Evolutionary conservation across 164 flowering plant genomes (phyloP), one percentile per base, ranked within the genome.

Genomic region (Piper longum): DNA sequence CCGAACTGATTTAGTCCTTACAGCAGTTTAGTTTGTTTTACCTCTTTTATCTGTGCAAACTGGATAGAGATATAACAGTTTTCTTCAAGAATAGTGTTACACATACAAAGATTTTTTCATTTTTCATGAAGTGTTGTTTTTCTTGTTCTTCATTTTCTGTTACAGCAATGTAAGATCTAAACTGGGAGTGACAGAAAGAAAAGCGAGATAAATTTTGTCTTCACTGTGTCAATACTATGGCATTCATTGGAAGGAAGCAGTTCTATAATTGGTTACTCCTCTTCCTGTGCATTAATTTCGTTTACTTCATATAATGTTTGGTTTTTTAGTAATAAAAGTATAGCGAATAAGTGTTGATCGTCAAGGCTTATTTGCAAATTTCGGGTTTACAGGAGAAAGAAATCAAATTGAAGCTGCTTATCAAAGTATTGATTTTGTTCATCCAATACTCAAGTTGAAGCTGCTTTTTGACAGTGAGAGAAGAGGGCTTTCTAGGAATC

Each of bases 1-100:
- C 95, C 2, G 95, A 86, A 74, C 65, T 90, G 51, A n/a, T 57
- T 60, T 60, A 60, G 62, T 40, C 18, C 62, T 60, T 39, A 42
- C 42, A 60, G 17, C 19, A 19, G 16, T 42, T 40, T 26, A 26
- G 36, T 26, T 26, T 26, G 36, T 26, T 4, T 11, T 60, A 1
- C 16, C 41, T 41, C 11, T 42, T 17, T 60, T 60, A 18, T 41
- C 16, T 45, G 4, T 13, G 17, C 42, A 42, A 39, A 41, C 43
- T 41, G 41, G 48, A 60, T 60, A 57, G 36, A 57, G 16, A 57
- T 57, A 41, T 57, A 26, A 26, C 36, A 26, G 36, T 13, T 36
- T 26, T 26, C 41, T 57, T 26, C 60, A 57, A 36, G 60, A 26
- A 0, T 57, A 57, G 41, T 41, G 14, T 57, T 6, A 57, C 60